Percentiles rank a stretch among this genome's conserved stretches.
Conservation (phyloP, 441 rosid species). For the Capsella rubella region DNA sequence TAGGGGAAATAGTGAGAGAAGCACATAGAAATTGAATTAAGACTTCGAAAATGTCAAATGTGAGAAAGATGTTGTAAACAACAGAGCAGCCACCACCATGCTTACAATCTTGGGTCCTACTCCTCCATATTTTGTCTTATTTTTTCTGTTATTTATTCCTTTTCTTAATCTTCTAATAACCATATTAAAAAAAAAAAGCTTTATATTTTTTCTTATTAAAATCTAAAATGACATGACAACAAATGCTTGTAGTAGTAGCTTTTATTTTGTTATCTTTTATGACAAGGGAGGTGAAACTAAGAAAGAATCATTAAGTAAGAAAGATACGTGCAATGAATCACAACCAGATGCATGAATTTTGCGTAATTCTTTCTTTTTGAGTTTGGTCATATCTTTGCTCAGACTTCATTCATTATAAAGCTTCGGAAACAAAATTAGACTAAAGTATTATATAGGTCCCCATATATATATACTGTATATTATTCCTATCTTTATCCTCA, state of each 20-base stretch:
- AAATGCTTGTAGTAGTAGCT: too few relatives aligned
- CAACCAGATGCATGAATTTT: constrained; percentile 42
- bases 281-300: constrained; percentile 27
- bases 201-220: too few relatives aligned
- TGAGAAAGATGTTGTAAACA: constrained; percentile 4
- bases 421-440: constrained; percentile 8
- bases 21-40: constrained; percentile 43
- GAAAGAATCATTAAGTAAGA: constrained; percentile 21
- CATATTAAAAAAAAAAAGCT: too few relatives aligned
- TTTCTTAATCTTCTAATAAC: not conserved
- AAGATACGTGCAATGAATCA: constrained; percentile 38
- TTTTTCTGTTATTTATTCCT: constrained; percentile 9
- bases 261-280: not conserved
- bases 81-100: constrained; percentile 39
- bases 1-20: constrained; percentile 8
- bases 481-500: constrained; percentile 25
- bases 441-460: constrained; percentile 25
- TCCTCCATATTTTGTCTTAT: constrained; percentile 2
- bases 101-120: constrained; percentile 33
- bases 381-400: constrained; percentile 37
- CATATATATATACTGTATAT: not conserved
- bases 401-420: constrained; percentile 32
- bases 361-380: not conserved
- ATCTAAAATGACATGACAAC: too few relatives aligned
- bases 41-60: constrained; percentile 23